A percentile compares a stretch with the other conserved stretches of the same genome.
Evolutionary conservation across 768 basidiomycete species (phyloP).

Genomic region (Trametes gibbosa): DNA sequence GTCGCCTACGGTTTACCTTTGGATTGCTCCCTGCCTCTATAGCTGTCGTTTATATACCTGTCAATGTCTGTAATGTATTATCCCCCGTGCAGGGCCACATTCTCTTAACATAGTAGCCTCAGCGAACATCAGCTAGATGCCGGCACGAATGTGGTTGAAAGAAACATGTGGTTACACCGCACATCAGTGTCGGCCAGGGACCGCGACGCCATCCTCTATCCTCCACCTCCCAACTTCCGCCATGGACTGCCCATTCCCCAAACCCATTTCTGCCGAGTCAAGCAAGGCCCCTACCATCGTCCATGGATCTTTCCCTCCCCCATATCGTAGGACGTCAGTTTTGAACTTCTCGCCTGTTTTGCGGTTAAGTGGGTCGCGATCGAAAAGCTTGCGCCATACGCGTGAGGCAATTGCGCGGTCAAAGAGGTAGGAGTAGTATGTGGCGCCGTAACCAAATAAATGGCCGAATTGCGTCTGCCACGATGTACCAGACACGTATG

Average conservation of each 20-base stretch:
- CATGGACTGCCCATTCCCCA: slow-evolving; percentile 84
- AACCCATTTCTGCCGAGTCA: slow-evolving; percentile 56
- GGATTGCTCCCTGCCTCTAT: no score
- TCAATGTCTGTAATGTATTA: no score
- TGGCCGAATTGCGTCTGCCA: slow-evolving; percentile 98
- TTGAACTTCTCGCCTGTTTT: slow-evolving; percentile 82
- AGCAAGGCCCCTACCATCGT: slow-evolving; percentile 79
- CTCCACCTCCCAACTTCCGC: slow-evolving; percentile 86
- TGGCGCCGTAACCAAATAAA: slow-evolving; percentile 93
- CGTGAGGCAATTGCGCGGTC: slow-evolving; percentile 93
- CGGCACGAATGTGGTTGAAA: no score
- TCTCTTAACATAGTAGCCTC: no score
- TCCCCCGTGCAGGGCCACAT: no score
- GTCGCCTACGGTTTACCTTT: no score
- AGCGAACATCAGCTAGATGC: no score
- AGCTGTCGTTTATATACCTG: no score
- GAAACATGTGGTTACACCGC: no score
- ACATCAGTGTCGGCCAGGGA: slow-evolving; percentile 55
- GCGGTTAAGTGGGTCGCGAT: slow-evolving; percentile 61
- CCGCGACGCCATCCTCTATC: slow-evolving; percentile 69
- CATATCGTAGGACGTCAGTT: slow-evolving; percentile 67
- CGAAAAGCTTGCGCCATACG: slow-evolving; percentile 82
- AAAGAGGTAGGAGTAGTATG: slow-evolving; percentile 97
- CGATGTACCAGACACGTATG: slow-evolving; percentile 79
- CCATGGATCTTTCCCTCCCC: slow-evolving; percentile 95